Conservation (phyloP, 2,329 filamentous ascomycete genomes). For the Penicillium sp. region DNA sequence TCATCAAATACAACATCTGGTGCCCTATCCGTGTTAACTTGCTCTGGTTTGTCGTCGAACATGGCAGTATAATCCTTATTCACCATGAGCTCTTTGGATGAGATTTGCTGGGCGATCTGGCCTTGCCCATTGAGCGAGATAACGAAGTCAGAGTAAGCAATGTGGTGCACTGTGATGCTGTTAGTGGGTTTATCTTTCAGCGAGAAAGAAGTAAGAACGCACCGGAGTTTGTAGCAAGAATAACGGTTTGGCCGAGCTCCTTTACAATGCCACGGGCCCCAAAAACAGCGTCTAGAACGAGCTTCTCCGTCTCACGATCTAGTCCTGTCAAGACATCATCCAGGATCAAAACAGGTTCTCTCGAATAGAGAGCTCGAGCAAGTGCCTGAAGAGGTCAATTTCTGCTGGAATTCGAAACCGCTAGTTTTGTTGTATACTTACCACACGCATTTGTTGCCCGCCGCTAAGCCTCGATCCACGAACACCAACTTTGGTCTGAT, state of each 20-base stretch:
- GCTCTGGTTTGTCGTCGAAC: not conserved
- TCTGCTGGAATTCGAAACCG: constrained; percentile 34
- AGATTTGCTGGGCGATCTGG: constrained; percentile 29
- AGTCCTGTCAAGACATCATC: constrained; percentile 49
- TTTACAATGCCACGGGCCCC: constrained; percentile 41
- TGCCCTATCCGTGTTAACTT: not conserved
- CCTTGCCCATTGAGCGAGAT: constrained; percentile 30
- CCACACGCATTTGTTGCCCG: constrained; percentile 48
- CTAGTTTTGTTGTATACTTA: constrained; percentile 28
- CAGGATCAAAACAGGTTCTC: constrained; percentile 43
- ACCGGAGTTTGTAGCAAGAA: constrained; percentile 32
- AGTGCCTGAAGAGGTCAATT: constrained; percentile 28
- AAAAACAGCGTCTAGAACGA: constrained; percentile 42
- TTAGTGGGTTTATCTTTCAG: not conserved
- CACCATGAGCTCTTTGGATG: constrained; percentile 23
- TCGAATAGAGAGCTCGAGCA: constrained; percentile 48
- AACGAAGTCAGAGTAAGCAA: constrained; percentile 32
- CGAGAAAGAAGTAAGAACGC: not conserved
- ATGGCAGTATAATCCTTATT: constrained; percentile 18
- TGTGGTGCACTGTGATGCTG: constrained; percentile 17
- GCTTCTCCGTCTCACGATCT: constrained; percentile 44
- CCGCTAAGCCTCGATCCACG: constrained; percentile 47
- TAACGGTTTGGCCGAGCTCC: constrained; percentile 32
- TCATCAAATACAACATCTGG: constrained; percentile 16
- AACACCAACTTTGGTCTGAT: constrained; percentile 42